phyloP scores from a whole-genome alignment of 345 rosid genomes.

The Salix dunnii region DNA sequence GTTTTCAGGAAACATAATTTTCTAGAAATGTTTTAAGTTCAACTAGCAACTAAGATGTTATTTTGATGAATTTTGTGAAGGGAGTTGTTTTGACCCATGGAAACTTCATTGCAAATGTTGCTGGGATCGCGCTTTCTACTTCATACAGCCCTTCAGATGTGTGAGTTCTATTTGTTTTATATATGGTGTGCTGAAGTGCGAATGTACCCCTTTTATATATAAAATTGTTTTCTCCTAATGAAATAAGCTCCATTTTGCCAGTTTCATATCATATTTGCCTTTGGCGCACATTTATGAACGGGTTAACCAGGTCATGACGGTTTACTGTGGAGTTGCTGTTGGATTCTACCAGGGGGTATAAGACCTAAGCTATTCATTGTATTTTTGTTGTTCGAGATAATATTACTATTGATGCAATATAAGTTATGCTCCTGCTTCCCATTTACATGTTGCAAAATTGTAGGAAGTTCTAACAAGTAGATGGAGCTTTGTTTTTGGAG shows the following conservation, averaged over 20 bases:
- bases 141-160: slow-evolving; percentile 74
- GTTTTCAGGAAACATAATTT: not conserved
- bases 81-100: slow-evolving; percentile 87
- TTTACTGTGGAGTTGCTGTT: slow-evolving; percentile 73
- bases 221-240: slow-evolving; percentile 13
- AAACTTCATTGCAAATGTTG: slow-evolving; percentile 80
- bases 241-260: slow-evolving; percentile 31
- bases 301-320: slow-evolving; percentile 54
- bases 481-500: not conserved
- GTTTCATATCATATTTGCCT: slow-evolving; percentile 94
- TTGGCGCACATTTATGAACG: slow-evolving; percentile 96
- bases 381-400: not conserved
- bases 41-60: slow-evolving; percentile 19
- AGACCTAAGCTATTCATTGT: not conserved
- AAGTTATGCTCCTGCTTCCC: not conserved
- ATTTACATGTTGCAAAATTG: not conserved
- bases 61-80: slow-evolving; percentile 37
- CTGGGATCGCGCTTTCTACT: slow-evolving; percentile 49
- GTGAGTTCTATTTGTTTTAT: slow-evolving; percentile 44
- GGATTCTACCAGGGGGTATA: slow-evolving; percentile 99
- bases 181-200: slow-evolving; percentile 5
- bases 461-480: not conserved
- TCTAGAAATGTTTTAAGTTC: slow-evolving; percentile 3
- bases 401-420: not conserved
- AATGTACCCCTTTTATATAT: slow-evolving; percentile 6